phyloP scores from a whole-genome alignment of 352 stramenopile genomes.

The Globisporangium rhizosaccharum region DNA sequence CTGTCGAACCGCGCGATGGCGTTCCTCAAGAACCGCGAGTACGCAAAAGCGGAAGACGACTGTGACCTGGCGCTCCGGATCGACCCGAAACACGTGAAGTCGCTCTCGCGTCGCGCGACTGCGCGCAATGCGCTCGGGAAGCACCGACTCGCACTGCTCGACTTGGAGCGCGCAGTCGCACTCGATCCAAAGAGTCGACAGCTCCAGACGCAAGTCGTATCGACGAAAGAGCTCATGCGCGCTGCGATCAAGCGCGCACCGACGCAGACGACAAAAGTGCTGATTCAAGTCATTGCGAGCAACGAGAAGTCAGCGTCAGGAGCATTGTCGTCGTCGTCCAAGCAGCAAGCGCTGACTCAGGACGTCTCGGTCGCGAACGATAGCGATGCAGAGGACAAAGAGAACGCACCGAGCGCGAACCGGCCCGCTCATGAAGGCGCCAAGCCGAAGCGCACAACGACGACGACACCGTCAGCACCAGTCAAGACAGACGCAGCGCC shows the following conservation, averaged over 20 bases:
- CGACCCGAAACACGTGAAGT: conserved; percentile 84
- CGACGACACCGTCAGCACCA: too few species aligned
- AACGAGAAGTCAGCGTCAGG: conserved; percentile 15
- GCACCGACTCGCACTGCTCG: conserved; percentile 74
- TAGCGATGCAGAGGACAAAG: too few species aligned
- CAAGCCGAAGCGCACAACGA: too few species aligned
- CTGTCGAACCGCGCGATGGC: conserved; percentile 90
- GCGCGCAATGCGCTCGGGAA: conserved; percentile 82
- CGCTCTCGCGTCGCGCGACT: conserved; percentile 75
- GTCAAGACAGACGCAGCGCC: too few species aligned
- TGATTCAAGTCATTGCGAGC: conserved; percentile 31
- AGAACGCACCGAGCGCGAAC: too few species aligned
- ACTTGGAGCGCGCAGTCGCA: conserved; percentile 60
- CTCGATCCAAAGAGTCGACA: conserved; percentile 77
- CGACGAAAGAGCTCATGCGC: conserved; percentile 61
- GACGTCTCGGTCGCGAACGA: too few species aligned
- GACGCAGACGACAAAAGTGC: conserved; percentile 33
- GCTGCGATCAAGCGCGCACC: conserved; percentile 62
- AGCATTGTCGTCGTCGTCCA: too few species aligned
- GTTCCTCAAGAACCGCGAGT: conserved; percentile 85
- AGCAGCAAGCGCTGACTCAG: background rate
- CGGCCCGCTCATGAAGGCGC: too few species aligned
- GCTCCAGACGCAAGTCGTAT: conserved; percentile 46
- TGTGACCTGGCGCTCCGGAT: conserved; percentile 79
- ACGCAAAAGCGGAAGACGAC: conserved; percentile 86